These are phyloP conservation scores for Aspergillus eucalypticola DNA, from an alignment of 2,329 filamentous ascomycete genomes.

Conservation along the genomic window DNA sequence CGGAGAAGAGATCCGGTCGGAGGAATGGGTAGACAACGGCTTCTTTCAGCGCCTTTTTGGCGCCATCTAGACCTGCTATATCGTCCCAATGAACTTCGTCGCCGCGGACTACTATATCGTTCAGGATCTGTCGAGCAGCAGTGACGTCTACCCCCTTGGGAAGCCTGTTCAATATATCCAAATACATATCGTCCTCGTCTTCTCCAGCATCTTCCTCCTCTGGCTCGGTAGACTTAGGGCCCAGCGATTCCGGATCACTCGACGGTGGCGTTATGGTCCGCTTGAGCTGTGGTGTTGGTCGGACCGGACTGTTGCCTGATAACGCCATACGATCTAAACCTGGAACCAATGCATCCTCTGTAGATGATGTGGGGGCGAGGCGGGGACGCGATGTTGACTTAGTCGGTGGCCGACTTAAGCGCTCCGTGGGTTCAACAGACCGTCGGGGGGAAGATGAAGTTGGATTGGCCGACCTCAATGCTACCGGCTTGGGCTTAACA, in stretches of 20 bases:
- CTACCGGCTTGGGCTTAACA: slow-evolving; percentile 42
- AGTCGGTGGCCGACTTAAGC: slow-evolving; percentile 19
- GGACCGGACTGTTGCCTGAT: slow-evolving; percentile 21
- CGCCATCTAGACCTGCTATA: slow-evolving; percentile 84
- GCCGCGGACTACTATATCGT: slow-evolving; percentile 91
- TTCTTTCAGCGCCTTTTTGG: slow-evolving; percentile 90
- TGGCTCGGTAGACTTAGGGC: slow-evolving; percentile 51
- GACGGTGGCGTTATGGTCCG: slow-evolving; percentile 49
- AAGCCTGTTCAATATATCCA: slow-evolving; percentile 70
- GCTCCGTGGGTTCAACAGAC: slow-evolving; percentile 12
- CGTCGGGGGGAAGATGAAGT: slow-evolving; percentile 16
- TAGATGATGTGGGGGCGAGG: slow-evolving; percentile 13
- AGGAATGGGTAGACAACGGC: slow-evolving; percentile 97
- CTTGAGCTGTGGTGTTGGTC: slow-evolving; percentile 37
- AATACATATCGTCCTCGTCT: slow-evolving; percentile 54
- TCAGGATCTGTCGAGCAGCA: slow-evolving; percentile 87
- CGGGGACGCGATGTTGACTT: slow-evolving; percentile 24
- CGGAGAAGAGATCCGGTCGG: slow-evolving; percentile 92
- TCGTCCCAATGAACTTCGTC: slow-evolving; percentile 95
- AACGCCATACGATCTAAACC: slow-evolving; percentile 28
- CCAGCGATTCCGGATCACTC: slow-evolving; percentile 42
- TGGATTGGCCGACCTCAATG: slow-evolving; percentile 24
- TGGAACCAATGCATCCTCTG: slow-evolving; percentile 33
- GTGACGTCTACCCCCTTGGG: slow-evolving; percentile 78
- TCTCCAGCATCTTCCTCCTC: slow-evolving; percentile 49